Percentiles rank a stretch among this genome's conserved stretches.
phyloP scores from a whole-genome alignment of 2,329 filamentous ascomycete species.

The Ophiocordyceps unilateralis region DNA sequence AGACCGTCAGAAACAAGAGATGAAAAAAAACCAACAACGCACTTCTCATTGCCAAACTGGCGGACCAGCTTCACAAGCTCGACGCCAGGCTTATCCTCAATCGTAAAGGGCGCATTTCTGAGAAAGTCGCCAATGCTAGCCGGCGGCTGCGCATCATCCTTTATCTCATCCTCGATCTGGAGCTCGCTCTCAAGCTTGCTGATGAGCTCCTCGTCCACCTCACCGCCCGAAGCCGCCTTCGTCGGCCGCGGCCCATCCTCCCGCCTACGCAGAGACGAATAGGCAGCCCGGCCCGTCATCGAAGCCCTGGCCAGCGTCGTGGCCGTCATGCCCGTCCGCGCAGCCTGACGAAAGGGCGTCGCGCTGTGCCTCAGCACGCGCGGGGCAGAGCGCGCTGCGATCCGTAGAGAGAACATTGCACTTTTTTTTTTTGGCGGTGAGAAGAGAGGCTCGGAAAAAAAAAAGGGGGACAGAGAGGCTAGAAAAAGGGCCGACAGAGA shows the following conservation, averaged over 20 bases:
- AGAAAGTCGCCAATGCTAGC: constrained; percentile 75
- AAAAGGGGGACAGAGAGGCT: too few relatives aligned
- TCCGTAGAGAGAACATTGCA: constrained; percentile 52
- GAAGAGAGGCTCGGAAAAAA: too few relatives aligned
- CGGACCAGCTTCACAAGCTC: constrained; percentile 78
- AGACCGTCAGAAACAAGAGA: too few relatives aligned
- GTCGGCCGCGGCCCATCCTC: constrained; percentile 19
- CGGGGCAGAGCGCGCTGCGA: constrained; percentile 48
- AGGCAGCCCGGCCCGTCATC: constrained; percentile 28
- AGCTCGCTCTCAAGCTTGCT: constrained; percentile 77
- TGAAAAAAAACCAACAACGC: too few relatives aligned
- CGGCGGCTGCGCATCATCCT: constrained; percentile 53
- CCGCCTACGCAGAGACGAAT: constrained; percentile 21
- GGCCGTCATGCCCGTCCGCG: constrained; percentile 14
- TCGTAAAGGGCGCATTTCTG: constrained; percentile 68
- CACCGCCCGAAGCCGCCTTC: constrained; percentile 9
- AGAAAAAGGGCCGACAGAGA: too few relatives aligned
- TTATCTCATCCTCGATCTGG: constrained; percentile 67
- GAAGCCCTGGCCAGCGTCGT: too few relatives aligned
- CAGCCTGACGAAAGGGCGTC: constrained; percentile 25
- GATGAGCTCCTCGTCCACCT: constrained; percentile 62
- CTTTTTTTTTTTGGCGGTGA: background rate
- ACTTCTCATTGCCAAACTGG: constrained; percentile 79
- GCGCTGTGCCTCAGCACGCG: constrained; percentile 43
- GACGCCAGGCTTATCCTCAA: constrained; percentile 65